These are phyloP conservation scores for Oldenlandia corymbosa DNA, from an alignment of 257 asterid species.

Conservation along the genomic window DNA sequence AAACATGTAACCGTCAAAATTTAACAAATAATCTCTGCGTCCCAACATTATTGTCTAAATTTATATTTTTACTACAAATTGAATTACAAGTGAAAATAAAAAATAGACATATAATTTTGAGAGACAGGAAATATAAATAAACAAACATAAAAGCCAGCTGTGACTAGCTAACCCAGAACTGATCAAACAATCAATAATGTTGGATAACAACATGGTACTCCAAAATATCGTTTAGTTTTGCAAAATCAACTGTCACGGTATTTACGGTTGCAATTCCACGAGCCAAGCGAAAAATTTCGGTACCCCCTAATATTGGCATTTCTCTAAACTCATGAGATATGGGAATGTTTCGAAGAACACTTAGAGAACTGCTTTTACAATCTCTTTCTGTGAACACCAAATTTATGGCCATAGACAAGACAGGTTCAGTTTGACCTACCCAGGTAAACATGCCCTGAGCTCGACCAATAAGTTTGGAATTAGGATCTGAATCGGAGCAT, in stretches of 20 bases:
- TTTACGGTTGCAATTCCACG: conserved; percentile 13
- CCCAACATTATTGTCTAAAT: too few species aligned
- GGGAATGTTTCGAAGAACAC: background rate
- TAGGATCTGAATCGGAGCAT: background rate
- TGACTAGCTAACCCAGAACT: too few species aligned
- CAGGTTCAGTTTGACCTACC: background rate
- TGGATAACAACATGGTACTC: background rate
- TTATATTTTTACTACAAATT: too few species aligned
- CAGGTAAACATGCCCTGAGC: background rate
- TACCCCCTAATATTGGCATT: conserved; percentile 3
- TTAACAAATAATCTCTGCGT: too few species aligned
- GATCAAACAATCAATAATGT: background rate
- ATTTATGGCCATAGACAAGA: background rate
- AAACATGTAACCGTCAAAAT: too few species aligned
- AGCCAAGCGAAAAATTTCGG: conserved; percentile 4
- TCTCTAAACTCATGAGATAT: background rate
- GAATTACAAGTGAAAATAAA: too few species aligned
- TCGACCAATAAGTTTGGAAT: background rate
- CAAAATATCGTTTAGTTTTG: background rate
- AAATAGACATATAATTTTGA: too few species aligned
- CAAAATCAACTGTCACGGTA: background rate
- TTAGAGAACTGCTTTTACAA: background rate
- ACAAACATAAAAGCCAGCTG: too few species aligned
- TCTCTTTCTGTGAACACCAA: background rate
- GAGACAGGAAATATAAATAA: too few species aligned